phyloP scores from a whole-genome alignment of 352 stramenopile genomes.

The Globisporangium echinulatum region DNA sequence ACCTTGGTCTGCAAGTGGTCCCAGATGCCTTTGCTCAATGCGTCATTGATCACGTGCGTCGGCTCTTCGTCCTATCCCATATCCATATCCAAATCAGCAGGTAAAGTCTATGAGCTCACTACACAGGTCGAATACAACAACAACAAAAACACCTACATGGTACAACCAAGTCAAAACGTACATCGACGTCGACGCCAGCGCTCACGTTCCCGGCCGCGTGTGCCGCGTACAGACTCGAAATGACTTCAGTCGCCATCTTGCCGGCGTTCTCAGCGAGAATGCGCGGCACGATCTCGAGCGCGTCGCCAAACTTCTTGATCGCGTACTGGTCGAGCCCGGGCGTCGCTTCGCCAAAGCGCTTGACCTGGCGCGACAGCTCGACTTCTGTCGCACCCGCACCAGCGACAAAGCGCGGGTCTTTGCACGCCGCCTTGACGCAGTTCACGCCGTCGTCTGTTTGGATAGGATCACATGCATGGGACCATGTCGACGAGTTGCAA shows the following conservation, averaged over 20 bases:
- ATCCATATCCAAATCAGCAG: too few species aligned
- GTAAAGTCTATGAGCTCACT: too few species aligned
- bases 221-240: constrained; percentile 92
- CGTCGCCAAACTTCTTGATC: constrained; percentile 98
- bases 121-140: too few species aligned
- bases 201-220: constrained; percentile 91
- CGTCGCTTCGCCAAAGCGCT: constrained; percentile 92
- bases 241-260: constrained; percentile 90
- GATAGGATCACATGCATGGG: too few species aligned
- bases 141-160: neutral
- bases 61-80: constrained; percentile 64
- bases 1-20: constrained; percentile 97
- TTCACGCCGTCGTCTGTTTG: constrained; percentile 95
- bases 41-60: constrained; percentile 77
- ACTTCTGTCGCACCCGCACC: constrained; percentile 95
- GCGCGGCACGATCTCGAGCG: constrained; percentile 96
- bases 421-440: constrained; percentile 93
- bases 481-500: too few species aligned
- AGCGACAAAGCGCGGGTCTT: constrained; percentile 92
- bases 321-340: constrained; percentile 99
- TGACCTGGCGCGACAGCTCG: constrained; percentile 93
- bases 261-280: constrained; percentile 98
- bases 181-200: constrained; percentile 94
- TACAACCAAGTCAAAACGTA: constrained; percentile 25
- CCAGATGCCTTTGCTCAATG: constrained; percentile 70